phyloP scores from a whole-genome alignment of 2,329 filamentous ascomycete species.

The Xylaria arbuscula region DNA sequence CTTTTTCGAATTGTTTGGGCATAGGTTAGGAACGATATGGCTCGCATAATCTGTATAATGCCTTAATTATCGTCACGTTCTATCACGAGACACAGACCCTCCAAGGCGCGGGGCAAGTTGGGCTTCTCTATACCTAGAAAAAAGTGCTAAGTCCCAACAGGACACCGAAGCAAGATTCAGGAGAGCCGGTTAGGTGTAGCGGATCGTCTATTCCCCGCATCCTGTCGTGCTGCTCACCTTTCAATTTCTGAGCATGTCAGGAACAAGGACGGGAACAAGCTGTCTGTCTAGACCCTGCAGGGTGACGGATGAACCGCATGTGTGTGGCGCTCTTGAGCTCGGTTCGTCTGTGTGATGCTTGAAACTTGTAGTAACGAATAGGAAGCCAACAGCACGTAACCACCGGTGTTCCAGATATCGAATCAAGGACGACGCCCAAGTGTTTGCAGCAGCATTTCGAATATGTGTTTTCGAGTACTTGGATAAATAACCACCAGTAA shows the following conservation, averaged over 20 bases:
- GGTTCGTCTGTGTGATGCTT: slow-evolving; percentile 23
- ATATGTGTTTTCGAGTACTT: not conserved
- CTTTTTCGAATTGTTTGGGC: not conserved
- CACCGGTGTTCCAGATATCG: slow-evolving; percentile 18
- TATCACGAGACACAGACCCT: slow-evolving; percentile 30
- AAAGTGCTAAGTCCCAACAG: slow-evolving; percentile 22
- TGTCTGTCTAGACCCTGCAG: slow-evolving; percentile 20
- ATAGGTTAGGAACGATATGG: slow-evolving; percentile 11
- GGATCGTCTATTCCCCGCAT: slow-evolving; percentile 27
- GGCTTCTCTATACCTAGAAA: slow-evolving; percentile 6
- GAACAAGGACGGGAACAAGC: slow-evolving; percentile 33
- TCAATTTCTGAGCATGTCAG: slow-evolving; percentile 30
- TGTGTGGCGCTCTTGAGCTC: slow-evolving; percentile 18
- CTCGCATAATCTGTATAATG: slow-evolving; percentile 22
- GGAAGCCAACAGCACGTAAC: slow-evolving; percentile 27
- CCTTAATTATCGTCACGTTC: slow-evolving; percentile 22
- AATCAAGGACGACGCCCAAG: slow-evolving; percentile 20
- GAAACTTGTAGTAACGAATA: slow-evolving; percentile 27
- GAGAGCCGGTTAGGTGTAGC: slow-evolving; percentile 20
- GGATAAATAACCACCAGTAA: slow-evolving; percentile 28
- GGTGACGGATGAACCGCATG: slow-evolving; percentile 13
- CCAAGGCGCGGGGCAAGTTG: slow-evolving; percentile 14
- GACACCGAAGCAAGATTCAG: slow-evolving; percentile 18
- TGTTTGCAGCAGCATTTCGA: slow-evolving; percentile 4
- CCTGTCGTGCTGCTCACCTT: slow-evolving; percentile 32